Percentiles rank a stretch among this genome's conserved stretches.
Evolutionary conservation across 768 basidiomycete species (phyloP).

Genomic region (Paxillus ammoniavirescens): DNA sequence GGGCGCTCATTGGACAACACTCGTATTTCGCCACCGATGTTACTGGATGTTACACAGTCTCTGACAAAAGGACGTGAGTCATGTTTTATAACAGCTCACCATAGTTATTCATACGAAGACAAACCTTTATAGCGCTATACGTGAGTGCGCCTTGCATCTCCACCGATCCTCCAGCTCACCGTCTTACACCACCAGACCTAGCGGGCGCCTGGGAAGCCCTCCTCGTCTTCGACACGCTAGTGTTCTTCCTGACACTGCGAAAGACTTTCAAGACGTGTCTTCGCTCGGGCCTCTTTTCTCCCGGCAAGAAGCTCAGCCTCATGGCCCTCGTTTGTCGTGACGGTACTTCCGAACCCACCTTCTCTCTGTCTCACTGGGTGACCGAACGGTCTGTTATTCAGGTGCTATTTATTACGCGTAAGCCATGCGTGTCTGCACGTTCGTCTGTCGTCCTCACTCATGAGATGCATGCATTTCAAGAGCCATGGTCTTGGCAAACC

Average conservation of each 20-base stretch:
- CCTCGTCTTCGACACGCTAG: constrained; percentile 45
- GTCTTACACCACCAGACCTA: constrained; percentile 14
- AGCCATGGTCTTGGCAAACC: constrained; percentile 50
- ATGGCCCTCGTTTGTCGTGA: constrained; percentile 46
- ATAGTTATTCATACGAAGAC: background rate
- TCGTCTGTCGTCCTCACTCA: background rate
- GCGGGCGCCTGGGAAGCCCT: constrained; percentile 50
- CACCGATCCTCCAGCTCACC: background rate
- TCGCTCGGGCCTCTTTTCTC: constrained; percentile 18
- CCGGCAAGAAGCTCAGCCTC: constrained; percentile 32
- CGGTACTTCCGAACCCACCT: constrained; percentile 34
- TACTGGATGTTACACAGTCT: constrained; percentile 27
- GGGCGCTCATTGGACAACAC: constrained; percentile 42
- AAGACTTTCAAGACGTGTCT: constrained; percentile 41
- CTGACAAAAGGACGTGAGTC: constrained; percentile 3
- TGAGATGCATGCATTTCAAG: constrained; percentile 25
- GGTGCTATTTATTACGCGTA: constrained; percentile 59
- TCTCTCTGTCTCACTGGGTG: background rate
- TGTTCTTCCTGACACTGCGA: constrained; percentile 47
- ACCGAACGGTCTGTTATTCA: constrained; percentile 12
- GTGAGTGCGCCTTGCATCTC: background rate
- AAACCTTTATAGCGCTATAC: constrained; percentile 3
- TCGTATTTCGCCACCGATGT: constrained; percentile 18
- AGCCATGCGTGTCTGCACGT: constrained; percentile 14
- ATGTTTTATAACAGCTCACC: background rate